Evolutionary conservation across 1,284 basidiomycete genomes (phyloP).

Genomic region (Cutaneotrichosporon curvatum): DNA sequence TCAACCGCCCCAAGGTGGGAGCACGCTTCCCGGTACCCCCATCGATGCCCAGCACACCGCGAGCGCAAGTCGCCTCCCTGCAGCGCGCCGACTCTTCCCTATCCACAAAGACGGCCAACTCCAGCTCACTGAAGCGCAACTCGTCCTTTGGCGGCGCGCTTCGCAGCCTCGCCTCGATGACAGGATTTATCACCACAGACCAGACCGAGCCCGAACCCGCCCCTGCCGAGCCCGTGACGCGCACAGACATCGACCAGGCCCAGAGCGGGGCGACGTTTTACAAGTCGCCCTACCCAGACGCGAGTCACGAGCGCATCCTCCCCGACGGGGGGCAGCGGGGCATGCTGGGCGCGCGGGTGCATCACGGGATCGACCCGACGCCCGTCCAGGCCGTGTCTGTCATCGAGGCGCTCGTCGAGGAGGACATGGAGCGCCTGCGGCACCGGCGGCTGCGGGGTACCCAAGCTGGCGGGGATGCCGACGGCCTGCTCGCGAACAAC

Average conservation of each 20-base stretch:
- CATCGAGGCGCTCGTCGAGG: conserved; percentile 77
- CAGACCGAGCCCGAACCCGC: conserved; percentile 12
- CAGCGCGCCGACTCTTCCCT: not conserved
- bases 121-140: conserved; percentile 56
- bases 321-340: conserved; percentile 19
- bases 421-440: conserved; percentile 78
- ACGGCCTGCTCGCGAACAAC: conserved; percentile 35
- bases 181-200: conserved; percentile 30
- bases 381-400: conserved; percentile 58
- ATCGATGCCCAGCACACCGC: conserved; percentile 1
- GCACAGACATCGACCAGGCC: conserved; percentile 11
- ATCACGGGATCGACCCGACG: conserved; percentile 5
- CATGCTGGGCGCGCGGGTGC: conserved; percentile 7
- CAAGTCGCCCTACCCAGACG: conserved; percentile 38
- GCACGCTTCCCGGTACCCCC: conserved; percentile 6
- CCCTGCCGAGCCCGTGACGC: conserved; percentile 9
- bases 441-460: conserved; percentile 55
- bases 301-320: conserved; percentile 28
- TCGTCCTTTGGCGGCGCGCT: conserved; percentile 76
- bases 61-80: not conserved
- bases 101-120: not conserved
- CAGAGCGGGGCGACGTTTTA: conserved; percentile 24
- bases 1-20: conserved; percentile 20
- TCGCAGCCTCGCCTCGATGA: conserved; percentile 60
- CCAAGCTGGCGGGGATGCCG: conserved; percentile 40